These are phyloP conservation scores for Backusella australiensis DNA, from an alignment of 192 early-diverging fungal genomes.

Conservation along the genomic window DNA sequence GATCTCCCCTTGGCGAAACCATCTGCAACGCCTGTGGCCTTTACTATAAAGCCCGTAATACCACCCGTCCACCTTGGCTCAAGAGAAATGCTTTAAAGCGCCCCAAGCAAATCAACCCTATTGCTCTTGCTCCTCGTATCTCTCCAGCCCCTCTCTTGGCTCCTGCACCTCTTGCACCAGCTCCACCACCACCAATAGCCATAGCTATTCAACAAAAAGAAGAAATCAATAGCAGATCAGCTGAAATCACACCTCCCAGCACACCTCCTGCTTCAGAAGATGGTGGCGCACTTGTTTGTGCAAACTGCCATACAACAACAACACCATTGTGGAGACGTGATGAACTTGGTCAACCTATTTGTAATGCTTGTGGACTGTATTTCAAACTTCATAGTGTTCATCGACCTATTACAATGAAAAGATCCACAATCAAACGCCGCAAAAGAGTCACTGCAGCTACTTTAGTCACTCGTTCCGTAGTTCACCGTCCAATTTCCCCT, in stretches of 20 bases:
- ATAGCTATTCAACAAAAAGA: background rate
- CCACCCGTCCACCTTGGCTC: constrained; percentile 54
- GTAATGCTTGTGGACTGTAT: constrained; percentile 94
- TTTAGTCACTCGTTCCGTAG: background rate
- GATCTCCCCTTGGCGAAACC: constrained; percentile 63
- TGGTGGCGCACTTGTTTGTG: constrained; percentile 39
- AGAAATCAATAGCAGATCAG: background rate
- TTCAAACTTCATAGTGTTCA: constrained; percentile 75
- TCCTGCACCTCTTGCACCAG: background rate
- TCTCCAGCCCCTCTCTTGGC: constrained; percentile 17
- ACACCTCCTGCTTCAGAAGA: background rate
- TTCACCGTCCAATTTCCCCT: constrained; percentile 5
- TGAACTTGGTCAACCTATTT: constrained; percentile 65
- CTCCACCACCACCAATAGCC: background rate
- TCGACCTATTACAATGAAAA: constrained; percentile 73
- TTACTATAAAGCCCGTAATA: constrained; percentile 55
- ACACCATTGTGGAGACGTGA: constrained; percentile 81
- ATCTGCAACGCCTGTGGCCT: constrained; percentile 90
- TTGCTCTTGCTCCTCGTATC: constrained; percentile 11
- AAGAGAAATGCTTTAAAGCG: constrained; percentile 41
- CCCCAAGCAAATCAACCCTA: background rate
- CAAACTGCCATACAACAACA: constrained; percentile 66
- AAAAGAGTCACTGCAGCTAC: constrained; percentile 36
- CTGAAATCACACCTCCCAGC: constrained; percentile 1
- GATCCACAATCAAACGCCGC: constrained; percentile 65